Percentiles rank a stretch among this genome's conserved stretches.
Evolutionary conservation across 768 basidiomycete genomes (phyloP).

Genomic region (Dioszegia hungarica): DNA sequence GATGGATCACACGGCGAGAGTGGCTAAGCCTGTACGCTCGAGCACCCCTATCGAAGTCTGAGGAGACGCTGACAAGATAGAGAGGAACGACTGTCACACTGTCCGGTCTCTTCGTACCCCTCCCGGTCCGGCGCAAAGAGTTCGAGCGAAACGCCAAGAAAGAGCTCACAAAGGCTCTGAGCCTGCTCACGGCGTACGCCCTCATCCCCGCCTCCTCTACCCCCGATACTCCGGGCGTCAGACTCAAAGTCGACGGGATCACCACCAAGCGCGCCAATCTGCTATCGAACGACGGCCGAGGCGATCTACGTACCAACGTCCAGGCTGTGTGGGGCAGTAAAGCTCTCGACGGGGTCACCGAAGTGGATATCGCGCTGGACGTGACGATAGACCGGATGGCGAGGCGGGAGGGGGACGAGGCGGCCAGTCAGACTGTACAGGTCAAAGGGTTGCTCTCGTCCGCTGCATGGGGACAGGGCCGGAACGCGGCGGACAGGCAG

Average conservation of each 20-base stretch:
- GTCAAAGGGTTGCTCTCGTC: constrained; percentile 80
- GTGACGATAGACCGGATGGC: constrained; percentile 63
- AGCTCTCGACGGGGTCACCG: constrained; percentile 66
- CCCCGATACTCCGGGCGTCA: constrained; percentile 53
- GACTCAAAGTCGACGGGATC: constrained; percentile 60
- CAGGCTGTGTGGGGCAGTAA: constrained; percentile 80
- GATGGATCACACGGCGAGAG: constrained; percentile 55
- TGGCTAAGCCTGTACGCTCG: constrained; percentile 72
- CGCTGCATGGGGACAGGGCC: constrained; percentile 68
- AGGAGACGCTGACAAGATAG: constrained; percentile 51
- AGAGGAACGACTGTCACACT: constrained; percentile 79
- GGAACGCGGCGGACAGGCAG: constrained; percentile 76
- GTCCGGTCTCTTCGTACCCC: constrained; percentile 65
- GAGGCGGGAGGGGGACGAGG: constrained; percentile 50
- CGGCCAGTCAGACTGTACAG: constrained; percentile 49
- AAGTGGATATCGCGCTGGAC: constrained; percentile 65
- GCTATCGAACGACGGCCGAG: constrained; percentile 66
- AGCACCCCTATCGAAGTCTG: too few relatives aligned
- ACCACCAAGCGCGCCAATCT: constrained; percentile 52
- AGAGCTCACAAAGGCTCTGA: constrained; percentile 80
- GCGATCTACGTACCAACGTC: constrained; percentile 61
- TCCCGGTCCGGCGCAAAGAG: constrained; percentile 89
- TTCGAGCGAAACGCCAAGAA: constrained; percentile 81
- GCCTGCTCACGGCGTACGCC: constrained; percentile 79
- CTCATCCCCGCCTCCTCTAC: constrained; percentile 59